Conservation (phyloP, 257 asterid species). For the Verbascum thapsus region DNA sequence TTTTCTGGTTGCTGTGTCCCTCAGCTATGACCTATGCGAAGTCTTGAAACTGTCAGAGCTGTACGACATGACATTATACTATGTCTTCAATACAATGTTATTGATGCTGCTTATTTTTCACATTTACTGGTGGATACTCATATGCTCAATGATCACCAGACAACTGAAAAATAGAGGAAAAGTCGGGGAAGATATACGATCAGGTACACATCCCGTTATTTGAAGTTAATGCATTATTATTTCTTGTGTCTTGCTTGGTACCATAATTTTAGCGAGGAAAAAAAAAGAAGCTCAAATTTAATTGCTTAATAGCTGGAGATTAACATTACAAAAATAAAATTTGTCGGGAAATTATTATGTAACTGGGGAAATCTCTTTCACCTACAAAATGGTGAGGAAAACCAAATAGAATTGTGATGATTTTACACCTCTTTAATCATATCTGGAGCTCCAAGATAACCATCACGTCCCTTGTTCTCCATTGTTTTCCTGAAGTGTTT, state of each 20-base stretch:
- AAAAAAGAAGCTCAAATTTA: too few relatives aligned
- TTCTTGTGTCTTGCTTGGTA: background rate
- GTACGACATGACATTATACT: slow-evolving; percentile 47
- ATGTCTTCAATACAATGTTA: slow-evolving; percentile 79
- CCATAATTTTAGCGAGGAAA: slow-evolving; percentile 30
- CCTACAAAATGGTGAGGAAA: too few relatives aligned
- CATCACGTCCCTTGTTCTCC: too few relatives aligned
- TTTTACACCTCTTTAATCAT: too few relatives aligned
- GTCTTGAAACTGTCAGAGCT: slow-evolving; percentile 53
- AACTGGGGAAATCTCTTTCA: too few relatives aligned
- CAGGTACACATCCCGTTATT: slow-evolving; percentile 49
- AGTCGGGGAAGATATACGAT: slow-evolving; percentile 97
- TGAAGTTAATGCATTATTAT: background rate
- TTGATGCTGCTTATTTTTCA: slow-evolving; percentile 82
- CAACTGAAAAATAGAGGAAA: slow-evolving; percentile 87
- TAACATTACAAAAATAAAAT: too few relatives aligned
- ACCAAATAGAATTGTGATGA: too few relatives aligned
- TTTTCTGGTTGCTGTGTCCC: slow-evolving; percentile 34
- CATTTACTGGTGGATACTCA: slow-evolving; percentile 95
- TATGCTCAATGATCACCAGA: slow-evolving; percentile 71
- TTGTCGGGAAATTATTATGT: too few relatives aligned
- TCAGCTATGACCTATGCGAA: slow-evolving; percentile 55
- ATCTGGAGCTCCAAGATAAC: too few relatives aligned
- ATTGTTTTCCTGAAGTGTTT: too few relatives aligned
- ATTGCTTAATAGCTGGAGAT: too few relatives aligned